phyloP scores from a whole-genome alignment of 202 grass and related monocot genomes.

The Setaria italica region DNA sequence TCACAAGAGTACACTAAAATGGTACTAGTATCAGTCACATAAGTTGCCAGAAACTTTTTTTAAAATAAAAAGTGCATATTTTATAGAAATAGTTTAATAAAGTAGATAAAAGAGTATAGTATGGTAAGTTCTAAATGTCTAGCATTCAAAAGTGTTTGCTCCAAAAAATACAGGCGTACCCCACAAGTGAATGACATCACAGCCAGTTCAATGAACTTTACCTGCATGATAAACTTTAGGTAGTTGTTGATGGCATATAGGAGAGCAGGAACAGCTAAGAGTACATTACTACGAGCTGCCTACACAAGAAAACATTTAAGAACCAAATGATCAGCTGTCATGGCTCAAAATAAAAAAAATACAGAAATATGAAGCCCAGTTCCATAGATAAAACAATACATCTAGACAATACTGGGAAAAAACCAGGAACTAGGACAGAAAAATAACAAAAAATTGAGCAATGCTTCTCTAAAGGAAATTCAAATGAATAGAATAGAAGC shows the following conservation, averaged over 20 bases:
- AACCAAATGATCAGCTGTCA: constrained; percentile 34
- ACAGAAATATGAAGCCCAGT: background rate
- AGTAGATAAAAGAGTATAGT: background rate
- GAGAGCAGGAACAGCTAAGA: constrained; percentile 93
- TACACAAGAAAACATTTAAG: constrained; percentile 55
- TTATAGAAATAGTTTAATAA: background rate
- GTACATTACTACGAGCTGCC: constrained; percentile 91
- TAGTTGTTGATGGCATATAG: constrained; percentile 99
- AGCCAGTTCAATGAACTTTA: constrained; percentile 54
- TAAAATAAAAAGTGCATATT: background rate
- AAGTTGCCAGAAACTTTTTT: background rate
- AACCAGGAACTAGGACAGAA: constrained; percentile 22
- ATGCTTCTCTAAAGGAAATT: constrained; percentile 10
- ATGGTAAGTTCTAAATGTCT: background rate
- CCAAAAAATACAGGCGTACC: background rate
- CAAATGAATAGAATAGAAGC: constrained; percentile 16
- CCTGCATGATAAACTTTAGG: constrained; percentile 99
- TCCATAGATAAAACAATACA: constrained; percentile 15
- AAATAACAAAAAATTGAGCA: constrained; percentile 8
- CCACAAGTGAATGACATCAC: constrained; percentile 4
- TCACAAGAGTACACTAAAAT: background rate
- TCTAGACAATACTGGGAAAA: background rate
- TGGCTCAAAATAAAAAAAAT: background rate
- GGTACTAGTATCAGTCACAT: background rate
- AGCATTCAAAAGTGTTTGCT: background rate